Conservation (phyloP, 2,329 filamentous ascomycete genomes). For the Phaeosphaeria sp. region DNA sequence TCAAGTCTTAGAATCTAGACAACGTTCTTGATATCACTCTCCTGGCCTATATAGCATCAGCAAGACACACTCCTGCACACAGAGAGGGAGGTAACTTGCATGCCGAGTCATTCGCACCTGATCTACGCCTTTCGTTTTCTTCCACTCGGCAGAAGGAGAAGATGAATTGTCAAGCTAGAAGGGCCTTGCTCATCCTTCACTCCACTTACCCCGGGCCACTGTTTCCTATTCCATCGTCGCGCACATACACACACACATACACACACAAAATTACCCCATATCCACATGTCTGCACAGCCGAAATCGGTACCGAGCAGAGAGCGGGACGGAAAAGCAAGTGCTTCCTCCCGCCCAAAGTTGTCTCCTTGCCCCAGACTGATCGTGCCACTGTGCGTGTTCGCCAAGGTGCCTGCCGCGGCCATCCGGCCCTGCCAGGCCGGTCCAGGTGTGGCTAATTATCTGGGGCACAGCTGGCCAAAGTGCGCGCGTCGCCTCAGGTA, state of each 20-base stretch:
- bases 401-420: not conserved
- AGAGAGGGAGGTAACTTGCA: not conserved
- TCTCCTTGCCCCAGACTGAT: not conserved
- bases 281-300: not conserved
- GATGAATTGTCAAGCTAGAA: not conserved
- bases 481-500: not conserved
- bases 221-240: not conserved
- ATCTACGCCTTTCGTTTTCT: not conserved
- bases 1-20: not conserved
- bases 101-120: not conserved
- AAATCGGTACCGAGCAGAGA: not conserved
- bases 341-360: not conserved
- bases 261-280: not conserved
- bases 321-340: not conserved
- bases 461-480: not conserved
- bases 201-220: not conserved
- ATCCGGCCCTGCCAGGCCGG: slow-evolving; percentile 4
- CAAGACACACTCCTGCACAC: not conserved
- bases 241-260: not conserved
- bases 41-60: not conserved
- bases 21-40: not conserved
- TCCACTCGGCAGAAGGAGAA: not conserved
- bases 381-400: not conserved
- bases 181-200: not conserved
- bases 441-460: not conserved